These are phyloP conservation scores for Colletotrichum paranaense DNA, from an alignment of 2,329 filamentous ascomycete species.

Conservation along the genomic window DNA sequence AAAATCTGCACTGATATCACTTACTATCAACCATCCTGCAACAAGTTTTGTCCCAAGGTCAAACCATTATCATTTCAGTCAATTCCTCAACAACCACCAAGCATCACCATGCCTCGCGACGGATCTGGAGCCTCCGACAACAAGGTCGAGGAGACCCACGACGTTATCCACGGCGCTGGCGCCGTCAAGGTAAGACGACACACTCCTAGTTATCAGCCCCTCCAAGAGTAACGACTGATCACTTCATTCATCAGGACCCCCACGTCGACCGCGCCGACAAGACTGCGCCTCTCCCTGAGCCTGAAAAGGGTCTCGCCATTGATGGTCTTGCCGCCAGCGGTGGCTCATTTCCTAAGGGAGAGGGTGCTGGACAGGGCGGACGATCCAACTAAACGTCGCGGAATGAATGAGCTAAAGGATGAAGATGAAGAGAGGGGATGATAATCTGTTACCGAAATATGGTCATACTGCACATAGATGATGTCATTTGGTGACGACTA, in stretches of 20 bases:
- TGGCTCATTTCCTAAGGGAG: conserved; percentile 53
- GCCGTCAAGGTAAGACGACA: conserved; percentile 47
- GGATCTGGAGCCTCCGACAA: conserved; percentile 62
- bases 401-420: no score
- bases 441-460: not conserved
- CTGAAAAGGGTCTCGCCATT: conserved; percentile 56
- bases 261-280: conserved; percentile 61
- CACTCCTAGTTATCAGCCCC: not conserved
- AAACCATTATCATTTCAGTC: no score
- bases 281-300: conserved; percentile 59
- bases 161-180: conserved; percentile 58
- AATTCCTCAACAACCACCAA: not conserved
- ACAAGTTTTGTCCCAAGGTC: no score
- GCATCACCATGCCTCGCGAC: conserved; percentile 59
- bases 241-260: not conserved
- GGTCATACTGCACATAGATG: not conserved
- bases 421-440: not conserved
- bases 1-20: no score
- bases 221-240: not conserved
- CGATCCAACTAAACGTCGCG: not conserved
- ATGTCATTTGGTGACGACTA: conserved; percentile 8
- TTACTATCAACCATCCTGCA: no score
- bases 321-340: conserved; percentile 54
- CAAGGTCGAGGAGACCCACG: conserved; percentile 52
- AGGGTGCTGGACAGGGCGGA: conserved; percentile 54